Base-by-base conservation (phyloP, 495 filamentous ascomycete genomes). In the Penicillium silybi region DNA sequence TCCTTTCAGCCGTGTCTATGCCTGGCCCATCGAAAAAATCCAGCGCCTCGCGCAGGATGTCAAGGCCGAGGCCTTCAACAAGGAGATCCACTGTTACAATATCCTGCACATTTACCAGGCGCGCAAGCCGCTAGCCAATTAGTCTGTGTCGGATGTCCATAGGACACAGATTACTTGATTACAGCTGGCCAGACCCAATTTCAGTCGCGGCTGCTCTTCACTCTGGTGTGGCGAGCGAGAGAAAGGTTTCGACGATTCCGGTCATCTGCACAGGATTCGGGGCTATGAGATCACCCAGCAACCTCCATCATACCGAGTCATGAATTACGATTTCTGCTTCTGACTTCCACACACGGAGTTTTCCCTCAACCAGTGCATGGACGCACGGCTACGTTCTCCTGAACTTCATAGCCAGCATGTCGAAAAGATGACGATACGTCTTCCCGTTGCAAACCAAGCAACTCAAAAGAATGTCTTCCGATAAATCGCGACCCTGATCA, bases 41-140 rank as follows among this genome's bases (percentile, higher is more conserved):
- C 68, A 75, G 40, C 74, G 78, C 25, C 67, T 92, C 4, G 61
- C 85, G 8, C 64, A 75, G 9, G 80, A 83, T 22, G 88, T 88
- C 29, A 83, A 80, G 58, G 72, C 67, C 15, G 85, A 91, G 45
- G 84, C 90, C n/a, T 84, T 82, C 59, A 80, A 79, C 58, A 83
- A 82, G 52, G 80, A 81, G 34, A 77, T 85, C 49, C 87, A 84
- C 64, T 82, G 77, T 15, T 89, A 87, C 70, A 89, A 88, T 57
- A 85, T 86, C 41, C 66, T 96, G 83, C 72, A 77, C 45, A 75
- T 77, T 20, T 77, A 77, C 41, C 74, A 77, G 46, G 74, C 74
- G 23, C 67, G 68, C 41, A 77, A 71, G 50, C 74, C 73, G 4
- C n/a, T 50, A 6, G 46, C 52, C 13, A 48, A 59, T 26, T 52